Base-by-base conservation (phyloP, 2,329 filamentous ascomycete species). In the Elsinoe necatrix region DNA sequence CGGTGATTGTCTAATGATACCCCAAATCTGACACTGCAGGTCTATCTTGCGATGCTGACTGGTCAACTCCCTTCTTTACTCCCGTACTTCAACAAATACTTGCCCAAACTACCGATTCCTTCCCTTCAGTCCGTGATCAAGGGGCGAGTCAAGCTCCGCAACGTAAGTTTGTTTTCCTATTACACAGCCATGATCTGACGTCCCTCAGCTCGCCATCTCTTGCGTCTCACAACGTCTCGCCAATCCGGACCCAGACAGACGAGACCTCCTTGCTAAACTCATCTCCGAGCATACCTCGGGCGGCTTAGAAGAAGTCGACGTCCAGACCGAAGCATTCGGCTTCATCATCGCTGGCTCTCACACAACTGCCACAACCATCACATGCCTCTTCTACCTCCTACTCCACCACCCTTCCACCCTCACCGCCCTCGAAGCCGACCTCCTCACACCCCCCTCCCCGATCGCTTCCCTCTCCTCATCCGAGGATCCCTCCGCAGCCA, bases 291-390 rank as follows among this genome's bases (percentile, higher is more conserved):
- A 35, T 29, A 52, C 27, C 27, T n/a, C 18, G 16, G 48, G 48
- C n/a, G 12, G 16, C 16, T 18, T 52, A n/a, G 31, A 35, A 37
- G 48, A 52, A 35, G 16, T 52, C 31, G 48, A 52, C 48, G 21
- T 52, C 31, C 48, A 52, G 37, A 52, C 48, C 48, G 48, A 52
- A 25, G 48, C 48, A n/a, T 52, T 52, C 31, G 48, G 48, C 48
- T 52, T 52, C 51, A 55, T 55, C 18, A 60, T 62, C 35, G 69
- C 69, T 0, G 69, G 69, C n/a, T 65, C 63, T 2, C 69, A 69
- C 43, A 66, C 67, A 1, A 67, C 65, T 1, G 67, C 67, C 9
- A 63, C 62, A 45, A 63, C 60, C 11, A 60, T 69, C 29, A 60
- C 60, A 23, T 62, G 65, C 4, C 59, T 65, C 3, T 58, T 69